These are phyloP conservation scores for Pleoardoris graminearum DNA, from an alignment of 2,329 filamentous ascomycete genomes.

Conservation along the genomic window DNA sequence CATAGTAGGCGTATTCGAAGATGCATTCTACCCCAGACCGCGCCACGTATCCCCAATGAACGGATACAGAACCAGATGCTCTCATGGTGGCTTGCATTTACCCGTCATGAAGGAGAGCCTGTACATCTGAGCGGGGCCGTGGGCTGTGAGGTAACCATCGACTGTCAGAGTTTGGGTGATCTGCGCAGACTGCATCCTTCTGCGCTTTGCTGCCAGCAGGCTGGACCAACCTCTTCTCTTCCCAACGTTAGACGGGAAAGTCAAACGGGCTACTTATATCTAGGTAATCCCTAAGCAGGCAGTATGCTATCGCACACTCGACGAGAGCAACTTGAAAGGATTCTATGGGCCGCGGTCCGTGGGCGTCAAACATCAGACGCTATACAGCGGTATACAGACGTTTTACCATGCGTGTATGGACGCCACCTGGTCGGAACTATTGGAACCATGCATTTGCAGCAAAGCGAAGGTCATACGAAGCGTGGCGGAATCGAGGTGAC, in stretches of 20 bases:
- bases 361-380: background rate
- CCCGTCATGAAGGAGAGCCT: background rate
- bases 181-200: background rate
- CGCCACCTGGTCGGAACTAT: background rate
- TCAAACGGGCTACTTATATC: too few relatives aligned
- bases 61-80: background rate
- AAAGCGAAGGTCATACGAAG: background rate
- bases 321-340: background rate
- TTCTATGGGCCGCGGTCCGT: background rate
- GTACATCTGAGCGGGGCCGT: background rate
- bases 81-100: constrained; percentile 1
- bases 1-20: too few relatives aligned
- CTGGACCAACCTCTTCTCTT: too few relatives aligned
- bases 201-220: too few relatives aligned
- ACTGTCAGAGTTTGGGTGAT: background rate
- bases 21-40: background rate
- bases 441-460: background rate
- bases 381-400: background rate
- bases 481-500: background rate
- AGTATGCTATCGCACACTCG: background rate
- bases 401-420: background rate
- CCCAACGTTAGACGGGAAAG: too few relatives aligned
- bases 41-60: background rate
- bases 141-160: background rate
- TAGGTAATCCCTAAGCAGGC: background rate